phyloP scores from a whole-genome alignment of 495 filamentous ascomycete genomes.

The Cudoniella acicularis region DNA sequence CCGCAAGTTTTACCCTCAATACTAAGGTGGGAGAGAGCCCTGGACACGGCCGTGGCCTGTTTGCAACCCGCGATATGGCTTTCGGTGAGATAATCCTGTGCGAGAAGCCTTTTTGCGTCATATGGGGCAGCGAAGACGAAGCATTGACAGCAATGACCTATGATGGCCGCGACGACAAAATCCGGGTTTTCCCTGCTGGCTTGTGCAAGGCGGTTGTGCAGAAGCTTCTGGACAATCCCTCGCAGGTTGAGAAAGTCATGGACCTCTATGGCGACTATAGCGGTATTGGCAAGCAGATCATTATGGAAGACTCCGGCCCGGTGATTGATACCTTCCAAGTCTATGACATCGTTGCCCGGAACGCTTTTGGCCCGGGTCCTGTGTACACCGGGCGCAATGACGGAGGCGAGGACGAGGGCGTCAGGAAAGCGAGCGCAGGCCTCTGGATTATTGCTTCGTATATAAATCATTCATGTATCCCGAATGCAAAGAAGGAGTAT shows the following conservation, averaged over 20 bases:
- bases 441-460: conserved; percentile 52
- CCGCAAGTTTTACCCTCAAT: conserved; percentile 37
- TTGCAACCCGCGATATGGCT: conserved; percentile 43
- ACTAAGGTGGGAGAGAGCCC: conserved; percentile 23
- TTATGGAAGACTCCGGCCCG: conserved; percentile 34
- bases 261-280: conserved; percentile 39
- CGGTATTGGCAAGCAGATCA: conserved; percentile 26
- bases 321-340: conserved; percentile 35
- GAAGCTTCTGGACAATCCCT: conserved; percentile 48
- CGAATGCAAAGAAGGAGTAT: conserved; percentile 43
- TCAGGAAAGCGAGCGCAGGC: conserved; percentile 34
- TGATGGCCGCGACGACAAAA: conserved; percentile 27
- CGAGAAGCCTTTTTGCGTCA: conserved; percentile 48
- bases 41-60: conserved; percentile 39
- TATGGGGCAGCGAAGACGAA: conserved; percentile 28
- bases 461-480: conserved; percentile 52
- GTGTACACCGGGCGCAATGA: conserved; percentile 3
- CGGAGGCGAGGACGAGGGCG: conserved; percentile 24
- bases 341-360: conserved; percentile 35
- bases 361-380: conserved; percentile 32
- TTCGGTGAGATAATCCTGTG: conserved; percentile 51
- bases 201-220: conserved; percentile 38
- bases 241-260: conserved; percentile 35
- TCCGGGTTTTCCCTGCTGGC: conserved; percentile 32
- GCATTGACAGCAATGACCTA: conserved; percentile 23